A percentile compares a stretch with the other conserved stretches of the same genome.
Evolutionary conservation across 129 eudicot genomes (phyloP).

Genomic region (Daucus carota): DNA sequence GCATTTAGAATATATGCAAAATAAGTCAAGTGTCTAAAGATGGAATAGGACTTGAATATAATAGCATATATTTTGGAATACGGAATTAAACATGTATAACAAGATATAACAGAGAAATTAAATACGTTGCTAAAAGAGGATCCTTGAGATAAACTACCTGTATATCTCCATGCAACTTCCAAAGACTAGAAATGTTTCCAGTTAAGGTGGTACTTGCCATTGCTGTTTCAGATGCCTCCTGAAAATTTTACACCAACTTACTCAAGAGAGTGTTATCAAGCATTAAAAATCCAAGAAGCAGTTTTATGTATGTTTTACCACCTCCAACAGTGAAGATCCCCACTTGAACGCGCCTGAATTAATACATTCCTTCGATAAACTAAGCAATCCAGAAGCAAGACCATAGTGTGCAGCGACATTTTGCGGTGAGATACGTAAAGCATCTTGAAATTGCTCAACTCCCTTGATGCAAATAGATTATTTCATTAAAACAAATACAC

Average conservation of each 20-base stretch:
- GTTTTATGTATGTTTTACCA: slow-evolving; percentile 6
- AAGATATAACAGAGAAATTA: background rate
- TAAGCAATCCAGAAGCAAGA: slow-evolving; percentile 80
- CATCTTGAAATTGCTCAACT: slow-evolving; percentile 77
- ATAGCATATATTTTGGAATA: background rate
- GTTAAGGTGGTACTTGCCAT: slow-evolving; percentile 40
- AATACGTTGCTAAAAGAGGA: slow-evolving; percentile 3
- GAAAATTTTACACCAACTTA: slow-evolving; percentile 6
- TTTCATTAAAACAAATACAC: slow-evolving; percentile 15
- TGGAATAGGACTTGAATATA: background rate
- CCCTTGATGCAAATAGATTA: slow-evolving; percentile 47
- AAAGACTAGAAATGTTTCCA: slow-evolving; percentile 60
- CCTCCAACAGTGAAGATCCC: slow-evolving; percentile 95
- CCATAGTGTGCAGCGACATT: slow-evolving; percentile 75
- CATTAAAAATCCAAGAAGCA: slow-evolving; percentile 6
- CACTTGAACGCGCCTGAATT: slow-evolving; percentile 80
- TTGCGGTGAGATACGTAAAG: slow-evolving; percentile 59
- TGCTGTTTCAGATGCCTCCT: slow-evolving; percentile 83
- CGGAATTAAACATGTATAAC: background rate
- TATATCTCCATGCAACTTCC: slow-evolving; percentile 98
- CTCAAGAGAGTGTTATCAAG: slow-evolving; percentile 5
- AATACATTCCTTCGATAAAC: slow-evolving; percentile 76
- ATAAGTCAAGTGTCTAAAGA: background rate
- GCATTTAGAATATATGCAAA: background rate
- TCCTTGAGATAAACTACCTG: slow-evolving; percentile 43